Base-by-base conservation (phyloP, 2,329 filamentous ascomycete species). In the Hymenoscyphus occultus region DNA sequence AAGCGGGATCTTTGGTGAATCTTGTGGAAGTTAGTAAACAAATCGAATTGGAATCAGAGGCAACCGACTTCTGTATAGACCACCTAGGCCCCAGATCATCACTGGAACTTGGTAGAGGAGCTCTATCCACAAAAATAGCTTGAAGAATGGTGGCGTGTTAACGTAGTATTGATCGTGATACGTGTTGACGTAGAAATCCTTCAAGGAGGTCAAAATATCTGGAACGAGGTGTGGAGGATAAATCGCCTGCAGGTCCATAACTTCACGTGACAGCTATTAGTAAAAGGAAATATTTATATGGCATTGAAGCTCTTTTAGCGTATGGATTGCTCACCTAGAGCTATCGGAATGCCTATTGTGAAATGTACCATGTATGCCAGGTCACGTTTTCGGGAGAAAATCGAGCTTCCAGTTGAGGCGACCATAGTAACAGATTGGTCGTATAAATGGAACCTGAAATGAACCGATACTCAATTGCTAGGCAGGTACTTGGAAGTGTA, bases 121-220 rank as follows among this genome's bases (percentile, higher is more conserved):
- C 73, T 90, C 88, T 72, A 89, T 81, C 73, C 80, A 82, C 32
- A 82, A 80, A 72, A 85, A 87, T 14, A 79, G 69, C 12, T 76
- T 77, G 73, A 90, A 90, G 82, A 85, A 90, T 3, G 79, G 74
- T 48, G 86, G 86, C 1, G 85, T 80, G 3, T 78, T 72, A 40
- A 81, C 79, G 77, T 90, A 89, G 79, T 89, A 88, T 62, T 82
- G 84, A 72, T 90, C 88, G 14, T 81, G 79, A 74, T 88, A 89
- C 1, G 81, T 88, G 1, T 77, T 73, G 66, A 88, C 79, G 75
- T 90, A 89, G 76, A 78, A 89, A 2, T 76, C 71, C 65, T 84
- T 83, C 1, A 90, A 66, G 0, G 74, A 67, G 54, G 74, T 74
- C 71, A 87, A 81, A 72, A 84, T 78, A 0, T 76, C 62, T 0